Evolutionary conservation across 345 rosid species (phyloP).

Genomic region (Fremontodendron californicum): DNA sequence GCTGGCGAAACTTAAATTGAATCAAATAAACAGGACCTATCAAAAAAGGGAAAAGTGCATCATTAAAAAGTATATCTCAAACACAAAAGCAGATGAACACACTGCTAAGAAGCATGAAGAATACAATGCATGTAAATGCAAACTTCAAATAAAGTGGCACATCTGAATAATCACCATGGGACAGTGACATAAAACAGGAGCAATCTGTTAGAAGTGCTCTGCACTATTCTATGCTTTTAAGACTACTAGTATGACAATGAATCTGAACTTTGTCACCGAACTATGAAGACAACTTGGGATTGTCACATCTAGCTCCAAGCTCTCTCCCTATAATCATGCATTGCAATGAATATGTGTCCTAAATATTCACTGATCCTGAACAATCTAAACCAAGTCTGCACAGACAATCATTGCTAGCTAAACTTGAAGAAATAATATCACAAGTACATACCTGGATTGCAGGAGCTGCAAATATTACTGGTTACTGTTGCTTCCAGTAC

Average conservation of each 20-base stretch:
- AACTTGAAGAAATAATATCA: neutral
- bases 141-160: neutral
- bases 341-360: neutral
- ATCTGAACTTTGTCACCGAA: neutral
- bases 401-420: neutral
- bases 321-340: neutral
- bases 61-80: neutral
- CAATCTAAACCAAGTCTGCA: neutral
- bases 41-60: slow-evolving; percentile 13
- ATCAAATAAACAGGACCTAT: slow-evolving; percentile 82
- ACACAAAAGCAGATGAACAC: neutral
- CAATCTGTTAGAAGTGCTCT: neutral
- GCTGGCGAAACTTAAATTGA: slow-evolving; percentile 87
- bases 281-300: neutral
- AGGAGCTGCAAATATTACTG: slow-evolving; percentile 58
- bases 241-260: neutral
- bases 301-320: neutral
- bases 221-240: neutral
- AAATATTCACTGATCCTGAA: neutral
- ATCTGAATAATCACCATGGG: neutral
- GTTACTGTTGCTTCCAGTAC: slow-evolving; percentile 82
- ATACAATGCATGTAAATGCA: neutral
- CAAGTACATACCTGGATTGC: slow-evolving; percentile 65
- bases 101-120: neutral
- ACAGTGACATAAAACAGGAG: neutral